Base-by-base conservation (phyloP, 2,329 filamentous ascomycete genomes). In the Emericellopsis atlantica region DNA sequence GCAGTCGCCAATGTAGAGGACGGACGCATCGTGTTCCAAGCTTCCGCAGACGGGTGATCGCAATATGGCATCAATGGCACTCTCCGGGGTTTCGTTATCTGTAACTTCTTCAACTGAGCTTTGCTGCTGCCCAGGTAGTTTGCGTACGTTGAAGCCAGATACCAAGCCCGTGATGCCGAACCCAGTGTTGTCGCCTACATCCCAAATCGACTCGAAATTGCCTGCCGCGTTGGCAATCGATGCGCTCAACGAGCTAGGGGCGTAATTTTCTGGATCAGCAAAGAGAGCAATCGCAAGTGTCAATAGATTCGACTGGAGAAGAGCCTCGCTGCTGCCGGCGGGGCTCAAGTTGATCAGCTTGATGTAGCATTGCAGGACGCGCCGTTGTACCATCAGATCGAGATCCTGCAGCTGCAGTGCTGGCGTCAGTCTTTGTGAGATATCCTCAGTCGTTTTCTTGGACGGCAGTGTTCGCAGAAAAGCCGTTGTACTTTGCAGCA, bases 181-280 rank as follows among this genome's bases (percentile, higher is more conserved):
- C 1, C 89, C 90, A 51, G 81, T 89, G 54, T 96, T 96, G 57
- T 98, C 92, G 8, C 81, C 84, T 6, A 95, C 76, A 46, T 96
- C 90, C 92, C 92, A 98, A 32, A 98, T 77, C 1, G 80, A 89
- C 52, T 98, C 92, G 53, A 96, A 95, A 3, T 79, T 84, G 6
- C 85, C 87, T 1, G 88, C 85, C 14, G 89, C 85, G 49, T 82
- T 92, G 15, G 90, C 90, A 52, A 98, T 95, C 0, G 89, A 87
- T 12, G 86, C 84, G 53, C 90, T 94, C 37, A 96, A 59, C 2
- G 88, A 90, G 51, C 79, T 90, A 14, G 85, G 81, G 0, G 79
- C 79, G 54, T 94, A 93, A 51, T 86, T 87, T 43, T 93, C 87
- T 0, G 90, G 88, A 51, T 96, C 89, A 0, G 92, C 87, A 58